Evolutionary conservation across 441 rosid genomes (phyloP).

Genomic region (Cnidoscolus chayamansa): DNA sequence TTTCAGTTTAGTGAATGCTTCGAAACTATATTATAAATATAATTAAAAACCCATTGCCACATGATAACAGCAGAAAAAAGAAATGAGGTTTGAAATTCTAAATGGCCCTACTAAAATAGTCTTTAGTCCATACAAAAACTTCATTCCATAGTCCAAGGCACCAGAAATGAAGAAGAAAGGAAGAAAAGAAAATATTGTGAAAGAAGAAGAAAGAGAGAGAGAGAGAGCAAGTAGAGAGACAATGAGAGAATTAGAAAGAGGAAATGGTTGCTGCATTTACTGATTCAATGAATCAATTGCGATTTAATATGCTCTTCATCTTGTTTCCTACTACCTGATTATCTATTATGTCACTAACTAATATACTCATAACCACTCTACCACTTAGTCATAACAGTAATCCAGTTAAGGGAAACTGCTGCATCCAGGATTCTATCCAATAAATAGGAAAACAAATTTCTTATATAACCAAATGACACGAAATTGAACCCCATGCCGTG

Average conservation of each 20-base stretch:
- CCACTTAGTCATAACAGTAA: neutral
- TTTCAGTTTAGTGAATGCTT: slow-evolving; percentile 15
- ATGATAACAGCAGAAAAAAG: neutral
- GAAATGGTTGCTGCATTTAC: too few species aligned
- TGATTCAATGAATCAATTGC: too few species aligned
- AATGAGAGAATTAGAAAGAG: too few species aligned
- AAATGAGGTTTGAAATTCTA: neutral
- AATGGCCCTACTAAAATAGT: neutral
- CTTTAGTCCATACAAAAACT: neutral
- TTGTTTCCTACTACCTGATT: too few species aligned
- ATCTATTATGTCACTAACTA: too few species aligned
- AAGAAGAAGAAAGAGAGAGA: too few species aligned
- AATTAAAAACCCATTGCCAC: slow-evolving; percentile 4
- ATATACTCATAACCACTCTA: too few species aligned
- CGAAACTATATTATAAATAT: neutral
- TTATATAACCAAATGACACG: neutral
- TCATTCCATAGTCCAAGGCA: neutral
- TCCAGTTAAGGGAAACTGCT: neutral
- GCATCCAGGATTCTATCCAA: neutral
- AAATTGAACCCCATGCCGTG: neutral
- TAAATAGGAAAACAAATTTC: neutral
- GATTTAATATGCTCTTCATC: too few species aligned
- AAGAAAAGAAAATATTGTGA: too few species aligned
- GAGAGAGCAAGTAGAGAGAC: too few species aligned
- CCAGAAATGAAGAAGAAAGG: too few species aligned